Base-by-base conservation (phyloP, 2,329 filamentous ascomycete species). In the Mycosphaerella sp. region DNA sequence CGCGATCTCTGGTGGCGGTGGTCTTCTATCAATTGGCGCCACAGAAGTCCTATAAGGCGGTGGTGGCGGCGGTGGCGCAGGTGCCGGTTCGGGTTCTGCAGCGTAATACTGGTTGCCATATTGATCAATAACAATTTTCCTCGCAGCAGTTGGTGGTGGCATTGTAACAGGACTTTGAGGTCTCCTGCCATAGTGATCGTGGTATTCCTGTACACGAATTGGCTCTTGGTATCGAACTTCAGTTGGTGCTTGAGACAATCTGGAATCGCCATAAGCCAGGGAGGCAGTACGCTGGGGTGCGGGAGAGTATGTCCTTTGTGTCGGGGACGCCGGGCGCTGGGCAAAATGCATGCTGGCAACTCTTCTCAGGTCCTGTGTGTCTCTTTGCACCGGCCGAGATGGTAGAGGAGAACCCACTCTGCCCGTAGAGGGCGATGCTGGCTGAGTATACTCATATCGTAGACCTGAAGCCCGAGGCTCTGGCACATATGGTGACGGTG, bases 71-170 rank as follows among this genome's bases (percentile, higher is more conserved):
- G 66, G 49, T 10, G 58, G 55, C 13, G 57, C 42, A 10, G 60
- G 49, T 13, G 48, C 56, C 13, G 71, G 67, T 10, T 67, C 64
- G 34, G 73, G 66, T 5, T 78, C 69, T 37, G 75, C 74, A 56
- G 81, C 79, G 54, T 80, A 80, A 70, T 90, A 96, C 65, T 88
- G 82, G 66, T 87, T 87, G 36, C 89, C 89, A 68, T 84, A 87
- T 55, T 87, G 82, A 69, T 96, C 90, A 49, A 94, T 76, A 30
- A 95, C 77, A 56, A 95, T 61, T 13, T 85, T 55, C 84, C 81
- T 49, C 74, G 41, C 66, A 8, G 68, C 70, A 43, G 66, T 64
- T 14, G 66, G 76, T 44, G 74, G 65, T 14, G 60, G 74, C 71
- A 79, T 75, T 68, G 61, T 56, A 34, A 66, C 60, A 5, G 69